Conservation (phyloP, 2,329 filamentous ascomycete genomes). For the Claviceps digitariae region DNA sequence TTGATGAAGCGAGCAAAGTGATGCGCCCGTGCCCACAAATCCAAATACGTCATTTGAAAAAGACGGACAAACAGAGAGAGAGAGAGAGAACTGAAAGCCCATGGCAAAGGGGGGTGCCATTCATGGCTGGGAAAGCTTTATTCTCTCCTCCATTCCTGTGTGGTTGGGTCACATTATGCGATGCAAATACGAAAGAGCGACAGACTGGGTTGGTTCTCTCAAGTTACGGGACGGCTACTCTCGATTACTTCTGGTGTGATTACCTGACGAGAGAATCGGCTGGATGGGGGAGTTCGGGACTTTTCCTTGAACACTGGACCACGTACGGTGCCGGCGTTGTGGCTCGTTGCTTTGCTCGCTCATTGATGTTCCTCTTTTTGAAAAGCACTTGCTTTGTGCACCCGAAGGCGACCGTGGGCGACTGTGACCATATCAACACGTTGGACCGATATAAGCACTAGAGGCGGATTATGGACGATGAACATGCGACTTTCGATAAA, state of each 20-base stretch:
- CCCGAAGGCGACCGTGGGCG: not conserved
- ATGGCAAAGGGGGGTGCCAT: not conserved
- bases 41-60: not conserved
- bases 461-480: slow-evolving; percentile 12
- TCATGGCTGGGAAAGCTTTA: not conserved
- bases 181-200: not conserved
- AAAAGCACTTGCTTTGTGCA: not conserved
- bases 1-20: slow-evolving; percentile 34
- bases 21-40: slow-evolving; percentile 27
- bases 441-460: slow-evolving; percentile 17
- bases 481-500: slow-evolving; percentile 28
- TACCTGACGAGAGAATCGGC: not conserved
- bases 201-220: not conserved
- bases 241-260: not conserved
- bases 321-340: not conserved
- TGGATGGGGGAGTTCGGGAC: not conserved
- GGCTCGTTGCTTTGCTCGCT: slow-evolving; percentile 9
- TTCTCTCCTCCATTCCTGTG: not conserved
- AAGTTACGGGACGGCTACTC: not conserved
- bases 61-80: too few relatives aligned
- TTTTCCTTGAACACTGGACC: not conserved
- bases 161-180: not conserved
- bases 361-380: not conserved
- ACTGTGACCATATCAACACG: slow-evolving; percentile 4
- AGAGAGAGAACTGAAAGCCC: not conserved